Evolutionary conservation across 139 green algal genomes (phyloP).

Genomic region (Chlamydomonas sp.): DNA sequence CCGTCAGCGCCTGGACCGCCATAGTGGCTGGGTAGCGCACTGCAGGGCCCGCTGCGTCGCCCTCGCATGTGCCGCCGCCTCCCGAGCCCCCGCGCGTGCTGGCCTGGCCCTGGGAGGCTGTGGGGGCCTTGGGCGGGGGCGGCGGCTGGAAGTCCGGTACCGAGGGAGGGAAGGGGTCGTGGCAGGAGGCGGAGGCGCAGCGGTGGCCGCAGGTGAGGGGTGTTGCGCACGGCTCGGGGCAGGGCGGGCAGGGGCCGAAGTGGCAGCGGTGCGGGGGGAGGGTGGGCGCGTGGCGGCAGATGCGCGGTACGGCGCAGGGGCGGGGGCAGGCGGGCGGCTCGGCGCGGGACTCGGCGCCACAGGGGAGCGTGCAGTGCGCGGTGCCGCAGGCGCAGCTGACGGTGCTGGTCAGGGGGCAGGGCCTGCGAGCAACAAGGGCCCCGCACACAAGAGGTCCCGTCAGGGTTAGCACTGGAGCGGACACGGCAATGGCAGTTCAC

Average conservation of each 20-base stretch:
- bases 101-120: neutral
- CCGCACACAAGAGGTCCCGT: neutral
- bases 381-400: slow-evolving; percentile 81
- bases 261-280: slow-evolving; percentile 78
- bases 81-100: neutral
- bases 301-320: slow-evolving; percentile 64
- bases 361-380: slow-evolving; percentile 74
- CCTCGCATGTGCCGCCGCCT: slow-evolving; percentile 12
- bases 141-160: slow-evolving; percentile 60
- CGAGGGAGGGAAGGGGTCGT: slow-evolving; percentile 66
- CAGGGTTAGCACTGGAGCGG: neutral
- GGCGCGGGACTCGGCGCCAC: slow-evolving; percentile 72
- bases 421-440: slow-evolving; percentile 28
- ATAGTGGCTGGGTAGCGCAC: neutral
- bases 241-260: slow-evolving; percentile 85
- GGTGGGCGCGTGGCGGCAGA: slow-evolving; percentile 65
- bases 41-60: neutral
- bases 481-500: neutral
- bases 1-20: slow-evolving; percentile 36
- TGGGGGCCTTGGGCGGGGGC: slow-evolving; percentile 46
- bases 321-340: slow-evolving; percentile 67
- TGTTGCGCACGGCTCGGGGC: slow-evolving; percentile 65
- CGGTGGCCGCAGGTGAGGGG: slow-evolving; percentile 70
- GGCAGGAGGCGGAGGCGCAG: slow-evolving; percentile 65
- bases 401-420: slow-evolving; percentile 75